A percentile compares a stretch with the other conserved stretches of the same genome.
These are phyloP conservation scores for Glonium stellatum DNA, from an alignment of 495 filamentous ascomycete species.

Conservation along the genomic window DNA sequence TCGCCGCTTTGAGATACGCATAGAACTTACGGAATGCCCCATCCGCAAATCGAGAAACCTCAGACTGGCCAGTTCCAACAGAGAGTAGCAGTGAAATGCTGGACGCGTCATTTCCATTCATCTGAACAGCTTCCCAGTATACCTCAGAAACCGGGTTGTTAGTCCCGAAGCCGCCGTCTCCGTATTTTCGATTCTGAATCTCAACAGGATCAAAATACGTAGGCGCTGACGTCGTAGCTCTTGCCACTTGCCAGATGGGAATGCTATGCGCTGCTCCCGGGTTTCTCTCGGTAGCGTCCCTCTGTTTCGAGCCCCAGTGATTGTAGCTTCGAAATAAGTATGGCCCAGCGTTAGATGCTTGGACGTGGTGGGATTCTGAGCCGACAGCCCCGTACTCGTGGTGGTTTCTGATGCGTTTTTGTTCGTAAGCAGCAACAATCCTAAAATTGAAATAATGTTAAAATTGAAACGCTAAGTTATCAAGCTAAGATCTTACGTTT, in stretches of 20 bases:
- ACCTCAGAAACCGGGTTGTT: slow-evolving; percentile 15
- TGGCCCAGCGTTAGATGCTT: too few species aligned
- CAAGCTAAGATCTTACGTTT: background rate
- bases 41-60: too few species aligned
- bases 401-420: background rate
- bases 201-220: slow-evolving; percentile 28
- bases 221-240: slow-evolving; percentile 37
- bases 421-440: slow-evolving; percentile 1
- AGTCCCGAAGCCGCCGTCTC: slow-evolving; percentile 16
- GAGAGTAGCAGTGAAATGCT: background rate
- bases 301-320: background rate
- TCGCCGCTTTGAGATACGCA: too few species aligned
- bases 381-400: background rate
- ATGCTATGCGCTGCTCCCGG: slow-evolving; percentile 9
- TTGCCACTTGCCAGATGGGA: slow-evolving; percentile 32
- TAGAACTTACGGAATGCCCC: too few species aligned
- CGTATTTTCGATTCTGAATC: slow-evolving; percentile 8
- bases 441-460: background rate
- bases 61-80: slow-evolving; percentile 3
- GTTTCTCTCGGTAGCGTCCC: slow-evolving; percentile 3
- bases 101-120: background rate
- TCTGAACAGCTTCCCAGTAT: slow-evolving; percentile 6
- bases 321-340: slow-evolving; percentile 13
- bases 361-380: too few species aligned
- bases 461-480: slow-evolving; percentile 1